Evolutionary conservation across 2,329 filamentous ascomycete species (phyloP), one percentile per base, ranked within the genome.

Genomic region (Aspergillus oerlinghausenensis): DNA sequence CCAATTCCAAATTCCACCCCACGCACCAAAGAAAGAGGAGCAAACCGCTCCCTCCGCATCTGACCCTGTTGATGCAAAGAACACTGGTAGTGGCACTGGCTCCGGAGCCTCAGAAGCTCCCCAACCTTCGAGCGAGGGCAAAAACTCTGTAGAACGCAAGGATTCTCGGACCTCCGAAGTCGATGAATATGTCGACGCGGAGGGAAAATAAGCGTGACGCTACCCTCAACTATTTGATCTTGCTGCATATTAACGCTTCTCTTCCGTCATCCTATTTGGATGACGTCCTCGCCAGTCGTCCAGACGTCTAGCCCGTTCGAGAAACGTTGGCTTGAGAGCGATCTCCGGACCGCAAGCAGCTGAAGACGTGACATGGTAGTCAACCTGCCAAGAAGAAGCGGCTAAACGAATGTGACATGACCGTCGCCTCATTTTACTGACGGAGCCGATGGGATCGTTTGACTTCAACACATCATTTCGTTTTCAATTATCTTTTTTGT

Each of bases 1-100:
- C 54, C 77, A 80, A 70, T 82, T 83, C 63, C 70, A 81, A 61
- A 84, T 88, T 56, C 82, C 85, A 59, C 78, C 82, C 59, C 76
- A 77, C 54, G 58, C 54, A 38, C 14, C 43, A 28, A 45, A 50
- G 21, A 40, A 48, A 26, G 42, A 7, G 7, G 28, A 53, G 29
- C 50, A 43, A 40, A 25, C 14, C 7, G 28, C n/a, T 5, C 23
- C 49, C 10, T 14, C 29, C 6, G 7, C 29, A 6, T 17, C 49
- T 21, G 29, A 50, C 35, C 26, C 49, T 23, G 43, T 51, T 49
- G 50, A 58, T 28, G 19, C 11, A 40, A 29, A 35, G 49, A 17
- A 42, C n/a, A 40, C 56, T 26, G 55, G 53, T 21, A 53, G 55
- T 29, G 55, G 50, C 25, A 53, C 55, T 5, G 53, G 40, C 32